Evolutionary conservation across 805 yeast species (phyloP).

Genomic region (Yarrowia porcina): DNA sequence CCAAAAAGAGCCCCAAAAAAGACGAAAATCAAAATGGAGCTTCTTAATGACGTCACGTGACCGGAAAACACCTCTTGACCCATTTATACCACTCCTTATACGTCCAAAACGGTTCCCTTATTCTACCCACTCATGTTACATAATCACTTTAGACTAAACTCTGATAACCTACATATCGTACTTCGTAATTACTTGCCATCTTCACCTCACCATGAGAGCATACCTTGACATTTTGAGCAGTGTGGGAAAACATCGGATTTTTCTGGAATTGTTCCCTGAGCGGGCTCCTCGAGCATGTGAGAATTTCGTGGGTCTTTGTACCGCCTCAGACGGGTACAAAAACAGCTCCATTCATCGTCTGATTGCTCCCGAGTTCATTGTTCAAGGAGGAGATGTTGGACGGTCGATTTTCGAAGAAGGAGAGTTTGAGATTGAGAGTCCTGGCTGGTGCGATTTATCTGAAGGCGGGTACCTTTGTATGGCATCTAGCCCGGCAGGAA

Average conservation of each 20-base stretch:
- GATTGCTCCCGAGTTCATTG: slow-evolving; percentile 20
- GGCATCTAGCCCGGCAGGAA: neutral
- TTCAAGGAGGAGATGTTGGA: slow-evolving; percentile 8
- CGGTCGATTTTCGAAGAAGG: neutral
- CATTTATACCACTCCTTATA: too few species aligned
- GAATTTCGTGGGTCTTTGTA: neutral
- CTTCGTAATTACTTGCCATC: too few species aligned
- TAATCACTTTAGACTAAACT: too few species aligned
- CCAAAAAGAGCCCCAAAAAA: too few species aligned
- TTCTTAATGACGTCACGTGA: too few species aligned
- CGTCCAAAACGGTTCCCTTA: too few species aligned
- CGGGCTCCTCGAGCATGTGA: neutral
- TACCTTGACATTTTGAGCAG: neutral
- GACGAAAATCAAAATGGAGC: too few species aligned
- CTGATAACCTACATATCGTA: too few species aligned
- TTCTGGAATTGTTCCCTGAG: slow-evolving; percentile 5
- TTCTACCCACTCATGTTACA: too few species aligned
- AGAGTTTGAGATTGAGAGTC: neutral
- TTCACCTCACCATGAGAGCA: slow-evolving; percentile 3
- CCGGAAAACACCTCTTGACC: too few species aligned
- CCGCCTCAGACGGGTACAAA: neutral
- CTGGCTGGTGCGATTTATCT: slow-evolving; percentile 1
- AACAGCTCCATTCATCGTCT: neutral
- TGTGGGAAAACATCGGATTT: neutral
- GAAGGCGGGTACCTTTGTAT: slow-evolving; percentile 11